phyloP scores from a whole-genome alignment of 2,329 filamentous ascomycete species.

The Fusarium sp. region DNA sequence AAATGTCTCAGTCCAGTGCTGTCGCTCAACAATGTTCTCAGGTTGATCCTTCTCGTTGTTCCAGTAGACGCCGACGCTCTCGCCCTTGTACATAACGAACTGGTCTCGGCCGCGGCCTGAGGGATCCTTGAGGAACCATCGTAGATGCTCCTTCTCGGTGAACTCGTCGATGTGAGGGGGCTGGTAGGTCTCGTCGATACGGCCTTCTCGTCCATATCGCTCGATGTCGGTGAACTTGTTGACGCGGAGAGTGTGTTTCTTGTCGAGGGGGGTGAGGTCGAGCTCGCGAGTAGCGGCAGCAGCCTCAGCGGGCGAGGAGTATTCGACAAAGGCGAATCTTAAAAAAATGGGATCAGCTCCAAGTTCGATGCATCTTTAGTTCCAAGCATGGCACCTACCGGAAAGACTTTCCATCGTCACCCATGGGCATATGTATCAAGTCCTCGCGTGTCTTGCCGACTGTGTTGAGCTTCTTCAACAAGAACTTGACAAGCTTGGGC shows the following conservation, averaged over 20 bases:
- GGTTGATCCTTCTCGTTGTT: conserved; percentile 94
- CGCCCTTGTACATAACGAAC: conserved; percentile 91
- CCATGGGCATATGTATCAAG: conserved; percentile 91
- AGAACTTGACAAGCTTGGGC: conserved; percentile 93
- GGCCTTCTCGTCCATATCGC: conserved; percentile 91
- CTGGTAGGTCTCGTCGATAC: conserved; percentile 89
- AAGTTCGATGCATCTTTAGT: not conserved
- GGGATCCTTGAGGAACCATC: conserved; percentile 90
- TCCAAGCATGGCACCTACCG: conserved; percentile 64
- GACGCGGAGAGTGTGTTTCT: conserved; percentile 92
- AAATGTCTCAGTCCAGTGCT: conserved; percentile 98
- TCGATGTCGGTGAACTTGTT: conserved; percentile 99
- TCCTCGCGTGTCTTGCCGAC: conserved; percentile 88
- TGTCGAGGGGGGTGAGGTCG: conserved; percentile 87
- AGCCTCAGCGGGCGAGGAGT: conserved; percentile 88
- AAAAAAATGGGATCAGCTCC: conserved; percentile 17
- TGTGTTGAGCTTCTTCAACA: conserved; percentile 89
- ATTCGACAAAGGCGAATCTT: conserved; percentile 97
- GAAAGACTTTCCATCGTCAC: conserved; percentile 84
- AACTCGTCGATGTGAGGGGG: conserved; percentile 85
- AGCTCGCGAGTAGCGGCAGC: conserved; percentile 88
- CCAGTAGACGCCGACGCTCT: conserved; percentile 95
- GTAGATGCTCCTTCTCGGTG: conserved; percentile 89
- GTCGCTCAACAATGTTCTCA: conserved; percentile 88
- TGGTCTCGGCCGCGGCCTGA: conserved; percentile 86